These are phyloP conservation scores for Pythium plurisporium DNA, from an alignment of 352 stramenopile species.

Conservation along the genomic window DNA sequence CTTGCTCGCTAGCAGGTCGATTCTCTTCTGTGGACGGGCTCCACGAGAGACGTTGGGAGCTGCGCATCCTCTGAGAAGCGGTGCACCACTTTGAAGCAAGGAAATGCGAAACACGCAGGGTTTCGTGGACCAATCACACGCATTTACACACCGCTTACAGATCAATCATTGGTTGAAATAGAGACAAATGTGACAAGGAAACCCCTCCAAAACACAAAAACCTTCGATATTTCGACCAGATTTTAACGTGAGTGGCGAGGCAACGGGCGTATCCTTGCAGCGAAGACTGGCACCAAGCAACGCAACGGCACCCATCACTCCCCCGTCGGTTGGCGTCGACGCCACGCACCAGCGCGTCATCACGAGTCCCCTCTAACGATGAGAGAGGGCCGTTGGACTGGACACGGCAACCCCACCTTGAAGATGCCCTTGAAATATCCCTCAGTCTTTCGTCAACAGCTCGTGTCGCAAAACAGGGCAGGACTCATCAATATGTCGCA, in stretches of 20 bases:
- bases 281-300: not conserved
- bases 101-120: constrained; percentile 10
- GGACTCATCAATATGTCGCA: not conserved
- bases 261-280: constrained; percentile 4
- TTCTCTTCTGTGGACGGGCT: constrained; percentile 8
- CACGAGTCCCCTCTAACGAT: too few species aligned
- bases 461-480: constrained; percentile 10
- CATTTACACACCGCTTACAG: not conserved
- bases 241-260: constrained; percentile 11
- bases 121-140: constrained; percentile 10
- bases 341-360: too few species aligned
- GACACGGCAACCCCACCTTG: too few species aligned
- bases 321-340: too few species aligned
- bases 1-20: not conserved
- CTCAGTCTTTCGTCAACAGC: not conserved
- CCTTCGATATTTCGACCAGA: not conserved
- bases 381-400: too few species aligned
- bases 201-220: constrained; percentile 1
- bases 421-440: too few species aligned
- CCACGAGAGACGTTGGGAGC: too few species aligned
- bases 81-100: not conserved
- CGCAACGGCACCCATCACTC: not conserved
- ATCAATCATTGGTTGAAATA: constrained; percentile 10
- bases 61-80: constrained; percentile 6
- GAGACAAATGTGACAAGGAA: constrained; percentile 6